Percentiles rank a stretch among this genome's conserved stretches.
phyloP scores from a whole-genome alignment of 371 early-diverging fungal species.

The Mucor sp. region DNA sequence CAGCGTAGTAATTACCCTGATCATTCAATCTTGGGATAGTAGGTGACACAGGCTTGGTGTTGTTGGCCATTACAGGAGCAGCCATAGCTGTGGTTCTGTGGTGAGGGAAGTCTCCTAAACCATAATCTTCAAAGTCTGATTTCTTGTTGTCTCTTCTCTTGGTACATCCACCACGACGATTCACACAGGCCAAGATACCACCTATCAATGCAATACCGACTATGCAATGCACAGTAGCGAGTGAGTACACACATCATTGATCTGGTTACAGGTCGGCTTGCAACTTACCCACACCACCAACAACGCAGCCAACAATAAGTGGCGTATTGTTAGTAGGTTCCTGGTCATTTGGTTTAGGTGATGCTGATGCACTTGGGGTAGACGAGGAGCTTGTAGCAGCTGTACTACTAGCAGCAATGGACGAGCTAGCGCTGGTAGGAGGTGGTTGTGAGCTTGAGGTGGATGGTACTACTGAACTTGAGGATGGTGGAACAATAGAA shows the following conservation, averaged over 20 bases:
- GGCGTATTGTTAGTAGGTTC: slow-evolving; percentile 24
- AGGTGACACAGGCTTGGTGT: slow-evolving; percentile 29
- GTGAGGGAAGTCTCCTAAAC: slow-evolving; percentile 48
- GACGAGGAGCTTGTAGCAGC: slow-evolving; percentile 10
- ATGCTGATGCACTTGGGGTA: neutral
- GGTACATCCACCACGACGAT: slow-evolving; percentile 38
- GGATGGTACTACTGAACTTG: neutral
- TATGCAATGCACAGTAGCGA: neutral
- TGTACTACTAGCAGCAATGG: neutral
- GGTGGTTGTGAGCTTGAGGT: neutral
- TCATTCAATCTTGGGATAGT: slow-evolving; percentile 45
- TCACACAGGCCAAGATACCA: slow-evolving; percentile 41
- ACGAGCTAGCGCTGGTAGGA: neutral
- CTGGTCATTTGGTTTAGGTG: neutral
- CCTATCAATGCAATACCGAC: slow-evolving; percentile 46
- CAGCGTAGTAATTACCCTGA: slow-evolving; percentile 43
- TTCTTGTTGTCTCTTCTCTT: slow-evolving; percentile 26
- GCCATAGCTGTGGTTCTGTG: neutral
- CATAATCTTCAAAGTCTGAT: slow-evolving; percentile 49
- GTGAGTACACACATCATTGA: neutral
- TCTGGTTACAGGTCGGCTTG: too few relatives aligned
- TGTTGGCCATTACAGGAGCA: neutral
- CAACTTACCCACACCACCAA: slow-evolving; percentile 47
- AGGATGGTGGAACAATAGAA: neutral
- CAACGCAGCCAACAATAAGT: slow-evolving; percentile 39